Conservation (phyloP, 208 protist genomes). For the Leishmania tarentolae region DNA sequence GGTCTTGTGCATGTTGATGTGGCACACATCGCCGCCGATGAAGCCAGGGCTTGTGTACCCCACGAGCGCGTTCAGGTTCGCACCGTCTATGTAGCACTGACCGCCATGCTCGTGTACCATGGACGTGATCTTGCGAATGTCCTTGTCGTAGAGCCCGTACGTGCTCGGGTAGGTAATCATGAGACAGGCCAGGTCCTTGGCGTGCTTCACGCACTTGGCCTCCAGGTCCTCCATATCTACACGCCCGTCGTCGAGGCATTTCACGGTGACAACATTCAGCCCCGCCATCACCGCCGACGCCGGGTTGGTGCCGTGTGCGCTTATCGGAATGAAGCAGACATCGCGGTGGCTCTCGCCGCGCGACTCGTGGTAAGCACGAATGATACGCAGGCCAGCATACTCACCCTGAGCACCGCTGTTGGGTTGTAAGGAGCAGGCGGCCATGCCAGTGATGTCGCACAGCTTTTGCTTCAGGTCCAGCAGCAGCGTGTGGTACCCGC, state of each 20-base stretch:
- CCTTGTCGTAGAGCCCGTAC: conserved; percentile 97
- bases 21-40: conserved; percentile 98
- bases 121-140: conserved; percentile 86
- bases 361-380: conserved; percentile 83
- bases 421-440: conserved; percentile 95
- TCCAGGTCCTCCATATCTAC: conserved; percentile 94
- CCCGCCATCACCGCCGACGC: conserved; percentile 95
- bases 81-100: conserved; percentile 98
- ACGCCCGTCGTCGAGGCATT: conserved; percentile 90
- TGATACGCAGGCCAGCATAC: conserved; percentile 95
- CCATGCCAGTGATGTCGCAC: conserved; percentile 95
- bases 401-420: conserved; percentile 98
- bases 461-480: conserved; percentile 87
- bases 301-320: conserved; percentile 99
- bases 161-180: conserved; percentile 99
- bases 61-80: conserved; percentile 98
- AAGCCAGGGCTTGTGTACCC: conserved; percentile 95
- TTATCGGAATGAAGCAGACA: conserved; percentile 97
- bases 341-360: conserved; percentile 88
- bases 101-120: conserved; percentile 93
- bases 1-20: conserved; percentile 99
- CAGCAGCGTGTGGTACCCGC: conserved; percentile 83
- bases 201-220: conserved; percentile 91
- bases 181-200: conserved; percentile 91
- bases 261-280: conserved; percentile 92